Evolutionary conservation across 352 stramenopile genomes (phyloP).

Genomic region (Pythium oligandrum): DNA sequence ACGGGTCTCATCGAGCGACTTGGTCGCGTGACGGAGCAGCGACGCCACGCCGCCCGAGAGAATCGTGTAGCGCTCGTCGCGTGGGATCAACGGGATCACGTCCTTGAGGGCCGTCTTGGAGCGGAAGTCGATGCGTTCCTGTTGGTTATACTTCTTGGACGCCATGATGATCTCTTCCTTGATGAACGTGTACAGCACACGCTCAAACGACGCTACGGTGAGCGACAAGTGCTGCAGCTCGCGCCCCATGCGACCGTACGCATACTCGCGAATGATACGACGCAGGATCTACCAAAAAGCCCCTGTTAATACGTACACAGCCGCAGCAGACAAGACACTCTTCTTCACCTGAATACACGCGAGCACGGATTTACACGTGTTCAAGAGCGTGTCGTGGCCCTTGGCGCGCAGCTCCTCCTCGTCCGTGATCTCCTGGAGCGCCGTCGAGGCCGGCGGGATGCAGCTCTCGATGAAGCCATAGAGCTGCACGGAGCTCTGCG

Average conservation of each 20-base stretch:
- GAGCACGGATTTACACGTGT: slow-evolving; percentile 61
- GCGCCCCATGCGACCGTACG: slow-evolving; percentile 72
- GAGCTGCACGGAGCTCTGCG: slow-evolving; percentile 80
- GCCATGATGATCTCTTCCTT: slow-evolving; percentile 85
- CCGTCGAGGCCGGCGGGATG: slow-evolving; percentile 22
- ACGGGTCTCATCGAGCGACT: slow-evolving; percentile 73
- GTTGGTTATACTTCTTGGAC: slow-evolving; percentile 52
- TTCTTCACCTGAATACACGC: slow-evolving; percentile 52
- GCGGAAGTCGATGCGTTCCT: slow-evolving; percentile 64
- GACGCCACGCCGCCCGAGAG: slow-evolving; percentile 73
- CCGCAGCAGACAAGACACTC: background rate
- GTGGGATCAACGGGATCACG: slow-evolving; percentile 84
- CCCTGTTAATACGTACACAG: slow-evolving; percentile 18
- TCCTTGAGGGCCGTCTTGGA: slow-evolving; percentile 83
- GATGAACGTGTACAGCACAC: slow-evolving; percentile 84
- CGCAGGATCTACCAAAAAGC: slow-evolving; percentile 22
- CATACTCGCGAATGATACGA: slow-evolving; percentile 83
- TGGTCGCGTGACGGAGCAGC: slow-evolving; percentile 75
- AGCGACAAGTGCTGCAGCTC: slow-evolving; percentile 85
- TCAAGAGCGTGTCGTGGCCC: slow-evolving; percentile 72
- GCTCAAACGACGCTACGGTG: slow-evolving; percentile 80
- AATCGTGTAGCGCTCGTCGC: slow-evolving; percentile 77
- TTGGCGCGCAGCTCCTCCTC: slow-evolving; percentile 66
- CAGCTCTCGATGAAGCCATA: slow-evolving; percentile 76
- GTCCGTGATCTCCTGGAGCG: slow-evolving; percentile 40